These are phyloP conservation scores for Brassica nigra DNA, from an alignment of 345 rosid genomes.

Conservation along the genomic window DNA sequence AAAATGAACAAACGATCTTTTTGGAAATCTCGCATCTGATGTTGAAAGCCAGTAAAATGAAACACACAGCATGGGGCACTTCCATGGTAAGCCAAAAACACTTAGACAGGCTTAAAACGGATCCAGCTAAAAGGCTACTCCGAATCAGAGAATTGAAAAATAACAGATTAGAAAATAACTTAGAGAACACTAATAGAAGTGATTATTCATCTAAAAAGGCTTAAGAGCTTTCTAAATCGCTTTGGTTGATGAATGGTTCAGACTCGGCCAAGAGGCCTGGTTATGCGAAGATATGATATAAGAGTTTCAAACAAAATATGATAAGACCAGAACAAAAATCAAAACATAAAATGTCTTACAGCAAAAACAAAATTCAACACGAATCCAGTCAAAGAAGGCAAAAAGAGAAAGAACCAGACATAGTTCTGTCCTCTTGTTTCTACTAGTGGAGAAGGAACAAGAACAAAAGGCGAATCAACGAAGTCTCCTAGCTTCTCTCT, in stretches of 20 bases:
- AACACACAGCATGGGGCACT: background rate
- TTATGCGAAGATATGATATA: background rate
- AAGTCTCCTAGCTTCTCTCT: constrained; percentile 48
- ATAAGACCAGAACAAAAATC: background rate
- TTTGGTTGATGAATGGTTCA: background rate
- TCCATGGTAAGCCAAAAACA: background rate
- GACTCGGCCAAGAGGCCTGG: background rate
- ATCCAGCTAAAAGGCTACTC: background rate
- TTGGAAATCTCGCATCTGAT: background rate
- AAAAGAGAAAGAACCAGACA: background rate
- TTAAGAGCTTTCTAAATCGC: background rate
- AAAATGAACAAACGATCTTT: background rate
- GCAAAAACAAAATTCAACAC: constrained; percentile 8
- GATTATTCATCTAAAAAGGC: background rate
- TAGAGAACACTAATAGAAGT: background rate
- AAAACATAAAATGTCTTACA: constrained; percentile 19
- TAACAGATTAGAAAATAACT: background rate
- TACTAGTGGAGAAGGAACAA: background rate
- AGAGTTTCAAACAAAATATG: background rate
- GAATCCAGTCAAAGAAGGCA: constrained; percentile 11
- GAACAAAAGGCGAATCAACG: constrained; percentile 22
- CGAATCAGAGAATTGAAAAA: background rate
- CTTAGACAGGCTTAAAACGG: too few relatives aligned
- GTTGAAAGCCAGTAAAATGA: background rate
- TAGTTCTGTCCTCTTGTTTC: background rate